A percentile compares a stretch with the other conserved stretches of the same genome.
Evolutionary conservation across 768 basidiomycete genomes (phyloP).

Genomic region (Arthromyces matolae): DNA sequence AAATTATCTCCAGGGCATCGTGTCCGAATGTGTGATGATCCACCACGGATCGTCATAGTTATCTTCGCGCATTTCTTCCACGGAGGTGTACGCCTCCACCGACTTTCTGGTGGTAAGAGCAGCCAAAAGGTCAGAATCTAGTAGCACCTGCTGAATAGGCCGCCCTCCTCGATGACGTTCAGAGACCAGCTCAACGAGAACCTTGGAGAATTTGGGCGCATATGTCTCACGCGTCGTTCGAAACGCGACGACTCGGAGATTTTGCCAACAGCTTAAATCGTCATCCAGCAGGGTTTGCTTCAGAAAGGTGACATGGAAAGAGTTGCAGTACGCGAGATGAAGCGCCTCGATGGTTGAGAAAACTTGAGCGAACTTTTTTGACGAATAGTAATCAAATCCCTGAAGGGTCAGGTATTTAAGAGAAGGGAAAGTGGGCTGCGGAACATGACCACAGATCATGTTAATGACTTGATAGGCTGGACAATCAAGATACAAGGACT

Average conservation of each 20-base stretch:
- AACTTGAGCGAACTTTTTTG: conserved; percentile 17
- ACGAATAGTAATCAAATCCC: conserved; percentile 19
- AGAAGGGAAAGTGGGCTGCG: conserved; percentile 24
- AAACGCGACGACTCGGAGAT: conserved; percentile 25
- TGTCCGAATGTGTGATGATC: conserved; percentile 18
- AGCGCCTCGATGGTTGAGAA: conserved; percentile 32
- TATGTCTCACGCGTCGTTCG: conserved; percentile 24
- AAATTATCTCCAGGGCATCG: background rate
- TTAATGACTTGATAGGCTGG: conserved; percentile 16
- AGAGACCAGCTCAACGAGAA: conserved; percentile 16
- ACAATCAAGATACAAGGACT: conserved; percentile 34
- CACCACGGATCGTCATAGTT: conserved; percentile 33
- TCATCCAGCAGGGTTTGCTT: conserved; percentile 14
- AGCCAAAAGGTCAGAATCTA: conserved; percentile 26
- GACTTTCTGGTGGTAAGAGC: conserved; percentile 8
- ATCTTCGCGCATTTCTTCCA: conserved; percentile 15
- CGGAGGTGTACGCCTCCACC: conserved; percentile 7
- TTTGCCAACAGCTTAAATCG: conserved; percentile 17
- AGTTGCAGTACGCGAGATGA: conserved; percentile 24
- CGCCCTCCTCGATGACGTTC: conserved; percentile 12
- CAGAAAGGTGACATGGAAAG: conserved; percentile 18
- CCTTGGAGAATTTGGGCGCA: conserved; percentile 16
- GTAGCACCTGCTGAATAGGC: conserved; percentile 22
- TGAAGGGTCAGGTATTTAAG: conserved; percentile 33
- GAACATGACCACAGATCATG: background rate